Evolutionary conservation across 2,329 filamentous ascomycete species (phyloP).

Genomic region (Aspergillus niger): DNA sequence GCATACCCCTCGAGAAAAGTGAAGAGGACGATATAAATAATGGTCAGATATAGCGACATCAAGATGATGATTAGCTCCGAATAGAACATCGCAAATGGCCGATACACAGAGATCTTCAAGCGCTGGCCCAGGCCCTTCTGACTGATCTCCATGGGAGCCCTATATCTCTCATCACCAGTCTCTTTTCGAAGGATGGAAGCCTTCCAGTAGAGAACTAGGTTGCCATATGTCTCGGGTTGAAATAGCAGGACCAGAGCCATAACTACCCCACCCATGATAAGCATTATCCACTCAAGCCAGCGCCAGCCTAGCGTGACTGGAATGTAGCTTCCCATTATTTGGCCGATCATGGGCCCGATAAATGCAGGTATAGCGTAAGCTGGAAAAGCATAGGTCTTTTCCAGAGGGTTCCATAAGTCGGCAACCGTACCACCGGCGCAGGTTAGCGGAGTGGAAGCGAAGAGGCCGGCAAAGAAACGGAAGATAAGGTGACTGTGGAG

Average conservation of each 20-base stretch:
- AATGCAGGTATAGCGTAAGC: slow-evolving; percentile 53
- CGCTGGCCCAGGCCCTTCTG: slow-evolving; percentile 43
- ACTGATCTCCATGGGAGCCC: slow-evolving; percentile 50
- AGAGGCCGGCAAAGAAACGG: slow-evolving; percentile 54
- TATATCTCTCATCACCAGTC: slow-evolving; percentile 50
- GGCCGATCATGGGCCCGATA: slow-evolving; percentile 30
- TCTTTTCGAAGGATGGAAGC: slow-evolving; percentile 42
- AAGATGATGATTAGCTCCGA: slow-evolving; percentile 45
- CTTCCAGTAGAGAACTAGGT: slow-evolving; percentile 49
- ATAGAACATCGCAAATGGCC: slow-evolving; percentile 53
- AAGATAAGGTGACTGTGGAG: slow-evolving; percentile 54
- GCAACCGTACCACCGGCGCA: slow-evolving; percentile 50
- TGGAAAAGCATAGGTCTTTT: slow-evolving; percentile 54
- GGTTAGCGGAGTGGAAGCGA: slow-evolving; percentile 48
- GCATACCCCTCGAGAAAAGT: slow-evolving; percentile 51
- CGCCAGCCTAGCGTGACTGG: slow-evolving; percentile 31
- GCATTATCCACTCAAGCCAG: slow-evolving; percentile 50
- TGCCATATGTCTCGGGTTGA: slow-evolving; percentile 54
- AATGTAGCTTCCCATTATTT: slow-evolving; percentile 26
- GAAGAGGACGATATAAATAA: slow-evolving; percentile 40
- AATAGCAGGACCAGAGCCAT: slow-evolving; percentile 46
- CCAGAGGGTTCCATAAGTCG: slow-evolving; percentile 52
- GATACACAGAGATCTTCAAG: slow-evolving; percentile 48
- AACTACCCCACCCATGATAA: slow-evolving; percentile 40
- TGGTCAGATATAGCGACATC: slow-evolving; percentile 36